A percentile compares a stretch with the other conserved stretches of the same genome.
These are phyloP conservation scores for Besnoitia besnoiti DNA, from an alignment of 169 alveolate species.

Conservation along the genomic window DNA sequence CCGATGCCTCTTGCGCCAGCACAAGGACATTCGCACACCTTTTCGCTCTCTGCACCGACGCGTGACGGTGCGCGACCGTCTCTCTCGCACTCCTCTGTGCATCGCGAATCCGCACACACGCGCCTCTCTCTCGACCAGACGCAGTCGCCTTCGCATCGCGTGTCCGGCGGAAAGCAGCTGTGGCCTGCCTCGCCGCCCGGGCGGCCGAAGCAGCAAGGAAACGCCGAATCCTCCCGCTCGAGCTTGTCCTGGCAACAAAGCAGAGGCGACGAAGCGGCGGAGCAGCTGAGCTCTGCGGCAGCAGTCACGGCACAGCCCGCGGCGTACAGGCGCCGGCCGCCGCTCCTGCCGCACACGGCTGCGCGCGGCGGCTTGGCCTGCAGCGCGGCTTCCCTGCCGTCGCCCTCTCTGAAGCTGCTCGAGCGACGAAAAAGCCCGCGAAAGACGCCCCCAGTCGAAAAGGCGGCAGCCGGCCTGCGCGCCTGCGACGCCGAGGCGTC, in stretches of 20 bases:
- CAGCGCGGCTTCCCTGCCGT: neutral
- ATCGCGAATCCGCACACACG: no score
- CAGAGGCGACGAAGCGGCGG: neutral
- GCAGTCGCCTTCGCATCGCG: neutral
- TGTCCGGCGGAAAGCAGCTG: neutral
- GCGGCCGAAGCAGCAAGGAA: neutral
- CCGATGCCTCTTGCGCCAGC: no score
- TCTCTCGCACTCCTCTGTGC: no score
- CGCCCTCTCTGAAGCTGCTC: neutral
- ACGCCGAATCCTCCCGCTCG: neutral
- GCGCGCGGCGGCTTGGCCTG: no score
- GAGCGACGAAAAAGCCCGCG: neutral
- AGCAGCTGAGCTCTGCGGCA: conserved; percentile 30
- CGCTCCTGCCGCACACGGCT: neutral
- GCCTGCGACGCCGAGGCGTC: neutral
- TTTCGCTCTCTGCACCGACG: no score
- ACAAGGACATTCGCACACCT: no score
- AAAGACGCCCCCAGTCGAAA: neutral
- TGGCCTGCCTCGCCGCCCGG: neutral
- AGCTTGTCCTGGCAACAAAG: neutral
- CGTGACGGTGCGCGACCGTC: no score
- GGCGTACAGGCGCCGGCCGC: conserved; percentile 16
- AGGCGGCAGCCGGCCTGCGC: no score
- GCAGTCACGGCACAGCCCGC: conserved; percentile 31
- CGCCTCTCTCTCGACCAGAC: no score